Percentiles rank a stretch among this genome's conserved stretches.
These are phyloP conservation scores for Verticillium klebahnii DNA, from an alignment of 2,329 filamentous ascomycete species.

Conservation along the genomic window DNA sequence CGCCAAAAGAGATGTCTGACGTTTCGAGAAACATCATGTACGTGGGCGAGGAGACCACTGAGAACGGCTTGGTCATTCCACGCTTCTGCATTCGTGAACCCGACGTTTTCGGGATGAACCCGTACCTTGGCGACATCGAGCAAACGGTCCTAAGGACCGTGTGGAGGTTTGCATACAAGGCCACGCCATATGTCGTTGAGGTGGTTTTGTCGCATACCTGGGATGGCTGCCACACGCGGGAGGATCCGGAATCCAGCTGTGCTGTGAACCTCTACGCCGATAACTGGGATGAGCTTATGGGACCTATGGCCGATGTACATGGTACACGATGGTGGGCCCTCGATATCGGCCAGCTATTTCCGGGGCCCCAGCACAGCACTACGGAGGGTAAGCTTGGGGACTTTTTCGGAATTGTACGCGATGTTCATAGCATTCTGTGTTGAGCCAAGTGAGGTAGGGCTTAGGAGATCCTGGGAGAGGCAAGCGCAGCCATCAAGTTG, in stretches of 20 bases:
- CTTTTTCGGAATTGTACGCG: slow-evolving; percentile 12
- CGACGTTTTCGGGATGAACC: neutral
- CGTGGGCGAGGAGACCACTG: neutral
- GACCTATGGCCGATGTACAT: slow-evolving; percentile 22
- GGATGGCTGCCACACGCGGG: slow-evolving; percentile 13
- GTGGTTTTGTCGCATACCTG: slow-evolving; percentile 23
- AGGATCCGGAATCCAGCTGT: slow-evolving; percentile 20
- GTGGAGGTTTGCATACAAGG: slow-evolving; percentile 14
- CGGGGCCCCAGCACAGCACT: neutral
- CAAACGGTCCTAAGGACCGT: neutral
- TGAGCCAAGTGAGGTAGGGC: neutral
- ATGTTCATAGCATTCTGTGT: slow-evolving; percentile 14
- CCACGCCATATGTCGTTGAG: slow-evolving; percentile 27
- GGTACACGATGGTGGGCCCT: neutral
- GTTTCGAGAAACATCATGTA: neutral
- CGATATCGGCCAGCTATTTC: neutral
- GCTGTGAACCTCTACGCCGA: slow-evolving; percentile 25
- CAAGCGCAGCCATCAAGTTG: neutral
- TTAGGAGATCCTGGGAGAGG: too few species aligned
- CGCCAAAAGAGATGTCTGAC: neutral
- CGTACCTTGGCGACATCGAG: neutral
- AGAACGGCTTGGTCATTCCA: neutral
- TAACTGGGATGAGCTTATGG: slow-evolving; percentile 32
- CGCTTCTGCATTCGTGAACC: neutral
- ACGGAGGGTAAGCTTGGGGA: neutral